Conservation (phyloP, 345 rosid species). For the Sisymbrium irio region DNA sequence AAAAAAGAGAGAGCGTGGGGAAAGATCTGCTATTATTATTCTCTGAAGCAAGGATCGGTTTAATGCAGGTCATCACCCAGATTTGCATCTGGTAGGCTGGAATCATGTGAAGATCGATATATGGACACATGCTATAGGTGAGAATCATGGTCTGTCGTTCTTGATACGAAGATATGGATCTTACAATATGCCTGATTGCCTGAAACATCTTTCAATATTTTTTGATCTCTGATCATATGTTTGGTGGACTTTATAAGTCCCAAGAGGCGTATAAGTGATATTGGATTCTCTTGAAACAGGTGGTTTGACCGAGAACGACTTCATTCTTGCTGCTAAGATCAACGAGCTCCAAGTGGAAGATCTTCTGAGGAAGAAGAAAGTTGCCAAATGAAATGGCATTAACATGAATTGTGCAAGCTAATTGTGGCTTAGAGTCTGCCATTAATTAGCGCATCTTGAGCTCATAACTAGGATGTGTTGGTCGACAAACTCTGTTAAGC, state of each 20-base stretch:
- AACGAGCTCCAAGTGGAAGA: slow-evolving; percentile 55
- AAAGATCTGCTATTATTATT: not conserved
- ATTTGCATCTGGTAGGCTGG: slow-evolving; percentile 98
- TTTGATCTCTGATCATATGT: not conserved
- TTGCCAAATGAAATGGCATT: slow-evolving; percentile 11
- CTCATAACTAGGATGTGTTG: not conserved
- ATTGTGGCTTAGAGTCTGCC: not conserved
- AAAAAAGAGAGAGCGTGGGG: not conserved
- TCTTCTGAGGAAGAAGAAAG: slow-evolving; percentile 54
- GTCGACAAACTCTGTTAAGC: not conserved
- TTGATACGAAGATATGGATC: slow-evolving; percentile 8
- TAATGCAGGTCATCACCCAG: slow-evolving; percentile 92
- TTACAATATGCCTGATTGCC: not conserved
- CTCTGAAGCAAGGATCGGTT: slow-evolving; percentile 3
- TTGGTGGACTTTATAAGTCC: not conserved
- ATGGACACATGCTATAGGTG: slow-evolving; percentile 94
- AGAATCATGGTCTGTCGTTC: slow-evolving; percentile 26
- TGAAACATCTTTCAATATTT: slow-evolving; percentile 1
- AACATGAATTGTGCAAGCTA: not conserved
- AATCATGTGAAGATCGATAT: slow-evolving; percentile 85
- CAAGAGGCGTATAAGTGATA: not conserved
- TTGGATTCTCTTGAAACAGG: slow-evolving; percentile 41
- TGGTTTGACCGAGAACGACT: slow-evolving; percentile 86
- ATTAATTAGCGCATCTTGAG: not conserved
- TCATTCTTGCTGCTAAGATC: slow-evolving; percentile 90